These are phyloP conservation scores for Bruguiera gymnorhiza DNA, from an alignment of 345 rosid genomes.

Conservation along the genomic window DNA sequence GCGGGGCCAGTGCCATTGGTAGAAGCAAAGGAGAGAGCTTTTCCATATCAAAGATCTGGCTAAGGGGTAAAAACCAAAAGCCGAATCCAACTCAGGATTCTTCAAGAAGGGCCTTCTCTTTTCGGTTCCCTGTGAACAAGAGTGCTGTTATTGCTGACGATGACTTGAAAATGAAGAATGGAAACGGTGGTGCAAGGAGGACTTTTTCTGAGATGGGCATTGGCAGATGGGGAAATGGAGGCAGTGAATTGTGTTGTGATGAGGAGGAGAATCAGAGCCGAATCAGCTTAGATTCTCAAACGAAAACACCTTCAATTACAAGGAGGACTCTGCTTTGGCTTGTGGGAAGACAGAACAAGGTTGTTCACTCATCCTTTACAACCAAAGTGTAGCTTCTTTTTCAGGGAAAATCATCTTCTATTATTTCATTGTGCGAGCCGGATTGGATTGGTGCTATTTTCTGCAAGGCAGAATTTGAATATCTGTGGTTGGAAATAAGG, in stretches of 20 bases:
- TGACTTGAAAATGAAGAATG: slow-evolving; percentile 31
- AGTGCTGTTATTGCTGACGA: slow-evolving; percentile 15
- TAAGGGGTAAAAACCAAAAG: slow-evolving; percentile 61
- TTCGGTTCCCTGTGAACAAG: slow-evolving; percentile 39
- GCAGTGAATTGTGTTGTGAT: slow-evolving; percentile 25
- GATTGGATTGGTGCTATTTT: too few species aligned
- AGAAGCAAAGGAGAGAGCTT: slow-evolving; percentile 62
- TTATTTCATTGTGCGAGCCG: too few species aligned
- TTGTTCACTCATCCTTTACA: slow-evolving; percentile 70
- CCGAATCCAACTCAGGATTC: slow-evolving; percentile 33
- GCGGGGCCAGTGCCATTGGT: slow-evolving; percentile 21
- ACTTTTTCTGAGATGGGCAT: slow-evolving; percentile 37
- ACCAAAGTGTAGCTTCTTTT: slow-evolving; percentile 39
- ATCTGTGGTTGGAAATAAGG: too few species aligned
- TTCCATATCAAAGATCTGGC: slow-evolving; percentile 89
- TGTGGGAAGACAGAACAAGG: slow-evolving; percentile 85
- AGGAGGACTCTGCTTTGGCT: slow-evolving; percentile 92
- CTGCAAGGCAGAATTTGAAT: too few species aligned
- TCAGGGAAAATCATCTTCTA: slow-evolving; percentile 1
- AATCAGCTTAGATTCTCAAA: slow-evolving; percentile 36
- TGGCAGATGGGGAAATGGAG: slow-evolving; percentile 39
- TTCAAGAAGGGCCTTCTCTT: slow-evolving; percentile 67
- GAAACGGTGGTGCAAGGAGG: slow-evolving; percentile 23
- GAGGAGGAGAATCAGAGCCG: slow-evolving; percentile 50
- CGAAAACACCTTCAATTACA: slow-evolving; percentile 88